phyloP scores from a whole-genome alignment of 2,329 filamentous ascomycete genomes.

The Tolypocladium endophyticum region DNA sequence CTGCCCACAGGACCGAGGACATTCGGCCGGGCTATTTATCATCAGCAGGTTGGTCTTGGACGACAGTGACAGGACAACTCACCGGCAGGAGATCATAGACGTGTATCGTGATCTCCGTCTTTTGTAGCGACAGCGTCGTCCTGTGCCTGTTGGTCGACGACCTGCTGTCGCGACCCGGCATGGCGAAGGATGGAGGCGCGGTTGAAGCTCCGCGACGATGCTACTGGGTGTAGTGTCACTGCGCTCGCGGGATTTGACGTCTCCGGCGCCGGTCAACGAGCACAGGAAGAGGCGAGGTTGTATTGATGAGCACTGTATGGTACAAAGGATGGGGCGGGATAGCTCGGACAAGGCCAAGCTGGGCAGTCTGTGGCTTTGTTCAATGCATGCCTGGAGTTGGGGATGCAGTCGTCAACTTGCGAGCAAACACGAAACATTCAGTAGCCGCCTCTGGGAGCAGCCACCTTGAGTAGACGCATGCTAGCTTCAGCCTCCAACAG shows the following conservation, averaged over 20 bases:
- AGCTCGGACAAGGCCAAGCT: neutral
- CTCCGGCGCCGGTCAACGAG: neutral
- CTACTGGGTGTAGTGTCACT: neutral
- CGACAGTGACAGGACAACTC: conserved; percentile 13
- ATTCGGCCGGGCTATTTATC: conserved; percentile 54
- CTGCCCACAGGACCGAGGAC: conserved; percentile 65
- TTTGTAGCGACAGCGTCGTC: conserved; percentile 57
- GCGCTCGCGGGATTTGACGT: neutral
- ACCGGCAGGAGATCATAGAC: conserved; percentile 70
- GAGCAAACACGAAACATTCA: neutral
- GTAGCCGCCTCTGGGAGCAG: neutral
- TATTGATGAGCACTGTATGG: neutral
- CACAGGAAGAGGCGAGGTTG: neutral
- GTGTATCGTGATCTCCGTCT: conserved; percentile 65
- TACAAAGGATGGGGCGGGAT: neutral
- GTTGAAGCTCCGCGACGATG: neutral
- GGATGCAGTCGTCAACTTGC: neutral
- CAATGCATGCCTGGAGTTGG: neutral
- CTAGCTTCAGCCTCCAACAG: neutral
- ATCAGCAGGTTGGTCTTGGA: conserved; percentile 1
- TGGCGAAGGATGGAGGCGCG: conserved; percentile 3
- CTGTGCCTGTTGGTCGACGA: conserved; percentile 35
- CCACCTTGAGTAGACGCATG: neutral
- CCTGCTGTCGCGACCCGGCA: conserved; percentile 17
- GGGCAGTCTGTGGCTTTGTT: neutral